Evolutionary conservation across 2,329 filamentous ascomycete species (phyloP), one percentile per base, ranked within the genome.

Genomic region (Onygena corvina): DNA sequence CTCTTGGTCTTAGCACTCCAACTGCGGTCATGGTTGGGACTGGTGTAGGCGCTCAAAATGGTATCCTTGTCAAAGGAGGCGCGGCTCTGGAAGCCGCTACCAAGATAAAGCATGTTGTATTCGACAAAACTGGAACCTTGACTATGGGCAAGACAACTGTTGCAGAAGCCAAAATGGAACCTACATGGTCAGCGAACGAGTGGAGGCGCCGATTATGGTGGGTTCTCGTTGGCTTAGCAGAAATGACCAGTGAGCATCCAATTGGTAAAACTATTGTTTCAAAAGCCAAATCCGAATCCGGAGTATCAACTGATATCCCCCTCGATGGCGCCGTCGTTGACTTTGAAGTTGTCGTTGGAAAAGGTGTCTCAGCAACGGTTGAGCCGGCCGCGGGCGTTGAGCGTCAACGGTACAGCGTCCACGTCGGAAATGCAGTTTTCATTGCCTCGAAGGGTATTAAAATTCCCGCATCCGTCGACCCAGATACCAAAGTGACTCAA

Each of bases 1-100:
- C 92, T 1, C 79, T 98, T n/a, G 92, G 92, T 50, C 76, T 98
- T 14, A 89, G 88, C 20, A 96, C 92, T 1, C 92, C 92, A 2
- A 98, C 92, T 0, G 92, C 92, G 2, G 89, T 98, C 63, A 96
- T 98, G 92, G 92, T 98, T 25, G 92, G 92, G 36, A 96, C 92
- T n/a, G 92, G 92, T 52, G 81, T 95, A 27, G 92, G 92, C 46
- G 92, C 92, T 2, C 86, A 95, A 66, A 84, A 94, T 58, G 92
- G 92, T 20, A 98, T 98, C 58, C 73, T 98, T n/a, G 88, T 96
- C 64, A 98, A 98, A 69, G 90, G 92, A 49, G 92, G 92, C 50
- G 89, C 86, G 34, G 88, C 89, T 25, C 73, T 98, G 2, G 90
- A 98, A 70, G 87, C 80, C 0, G 79, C 77, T 0, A 67, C 75